Evolutionary conservation across 352 stramenopile genomes (phyloP), one percentile per base, ranked within the genome.

Genomic region (Thalassiosira exigua): DNA sequence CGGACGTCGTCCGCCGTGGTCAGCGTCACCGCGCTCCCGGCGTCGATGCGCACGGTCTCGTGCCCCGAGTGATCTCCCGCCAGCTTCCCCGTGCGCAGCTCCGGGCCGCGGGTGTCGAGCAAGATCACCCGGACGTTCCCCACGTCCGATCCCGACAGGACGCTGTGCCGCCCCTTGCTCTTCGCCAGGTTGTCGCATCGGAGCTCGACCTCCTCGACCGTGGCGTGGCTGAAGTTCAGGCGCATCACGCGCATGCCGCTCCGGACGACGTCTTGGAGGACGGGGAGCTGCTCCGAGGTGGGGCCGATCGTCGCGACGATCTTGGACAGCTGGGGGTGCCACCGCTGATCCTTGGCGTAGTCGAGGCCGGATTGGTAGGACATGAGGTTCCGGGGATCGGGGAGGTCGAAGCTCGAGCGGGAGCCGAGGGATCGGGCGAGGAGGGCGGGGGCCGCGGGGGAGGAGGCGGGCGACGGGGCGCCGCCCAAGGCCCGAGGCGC

Each of bases 201-300:
- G 50, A 95, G 80, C 68, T 98, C 95, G 4, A 94, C 91, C 86
- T 96, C 96, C 60, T 96, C 95, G 69, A 97, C 96, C 58, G 98
- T 98, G 42, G 97, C 97, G 87, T 99, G 97, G 44, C 96, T 98
- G 87, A 99, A 99, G 87, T 99, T 99, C 64, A 99, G 93, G 50
- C 97, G 93, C 76, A 98, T 98, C 14, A 99, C 92, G 75, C 96
- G 97, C 95, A 99, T 98, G 71, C 97, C 97, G 58, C 82, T 87
- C 32, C 86, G 33, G 1, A 94, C 86, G 26, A 94, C 75, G 21
- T 91, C 69, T 46, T 86, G 46, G 48, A 95, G 52, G 12, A 90
- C 85, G 30, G 82, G 77, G 11, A 81, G 51, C 60, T 93, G 86
- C 71, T 94, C 87, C 0, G 75, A 88, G 7, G 89, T 90, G 4